Evolutionary conservation across 2,329 filamentous ascomycete genomes (phyloP), one percentile per base, ranked within the genome.

Genomic region (Gliomastix tumulicola): DNA sequence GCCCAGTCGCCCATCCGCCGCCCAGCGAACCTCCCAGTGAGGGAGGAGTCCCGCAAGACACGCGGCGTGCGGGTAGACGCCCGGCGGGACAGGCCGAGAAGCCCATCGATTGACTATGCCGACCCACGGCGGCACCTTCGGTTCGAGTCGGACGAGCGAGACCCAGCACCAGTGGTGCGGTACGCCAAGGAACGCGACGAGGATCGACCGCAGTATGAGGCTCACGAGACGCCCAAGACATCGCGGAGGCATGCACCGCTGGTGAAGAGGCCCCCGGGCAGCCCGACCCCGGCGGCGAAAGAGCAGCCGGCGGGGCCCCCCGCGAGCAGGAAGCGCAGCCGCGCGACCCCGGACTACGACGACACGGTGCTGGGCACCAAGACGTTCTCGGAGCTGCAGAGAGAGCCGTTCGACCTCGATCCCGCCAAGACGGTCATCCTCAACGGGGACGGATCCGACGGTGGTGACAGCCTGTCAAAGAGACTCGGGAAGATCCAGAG

Each of bases 321-420:
- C 5, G 50, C 41, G 16, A 50, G 55, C 21, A 57, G 48, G 32
- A 69, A 66, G 37, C 68, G 71, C 22, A 61, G 64, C 12, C 63
- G 58, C 3, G 54, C 53, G 23, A 68, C 60, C 40, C 59, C 65
- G 21, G 75, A 79, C 49, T 79, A 79, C 44, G 71, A 77, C 41
- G 75, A 79, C 49, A 65, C 65, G 30, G 61, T 65, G 28, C 60
- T 79, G n/a, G 63, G 63, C 41, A 51, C 54, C 9, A 79, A 79
- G 75, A 61, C 61, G 30, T 79, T 69, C 49, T 44, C 61, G 3
- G 62, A 71, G 21, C 57, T 79, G 11, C 63, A 59, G 35, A 55
- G 59, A 3, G 69, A 79, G 45, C 61, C 66, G 1, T 79, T 79
- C 43, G 75, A 79, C 48, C 68, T 68, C 41, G 74, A 78, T 43